Conservation (phyloP, 2,329 filamentous ascomycete species). For the Talaromyces rugulosus region DNA sequence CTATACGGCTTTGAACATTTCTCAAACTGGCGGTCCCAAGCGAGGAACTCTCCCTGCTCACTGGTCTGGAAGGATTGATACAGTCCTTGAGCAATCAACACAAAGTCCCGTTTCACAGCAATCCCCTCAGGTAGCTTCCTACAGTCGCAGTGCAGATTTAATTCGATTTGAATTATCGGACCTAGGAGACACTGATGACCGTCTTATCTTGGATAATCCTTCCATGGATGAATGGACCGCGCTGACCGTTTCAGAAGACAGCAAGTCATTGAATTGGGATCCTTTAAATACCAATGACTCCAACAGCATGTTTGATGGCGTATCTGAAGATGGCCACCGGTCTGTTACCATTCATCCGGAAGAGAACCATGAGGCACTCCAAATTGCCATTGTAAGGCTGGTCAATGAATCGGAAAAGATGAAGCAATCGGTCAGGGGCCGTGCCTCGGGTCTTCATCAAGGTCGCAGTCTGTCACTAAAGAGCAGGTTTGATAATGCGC, state of each 20-base stretch:
- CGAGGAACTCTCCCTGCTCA: constrained; percentile 22
- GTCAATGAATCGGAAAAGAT: constrained; percentile 80
- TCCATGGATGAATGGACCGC: constrained; percentile 81
- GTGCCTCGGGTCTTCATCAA: constrained; percentile 7
- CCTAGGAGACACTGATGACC: constrained; percentile 32
- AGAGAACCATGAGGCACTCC: constrained; percentile 75
- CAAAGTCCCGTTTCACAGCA: constrained; percentile 18
- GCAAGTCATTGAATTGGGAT: constrained; percentile 67
- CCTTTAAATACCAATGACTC: constrained; percentile 55
- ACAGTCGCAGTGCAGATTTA: constrained; percentile 31
- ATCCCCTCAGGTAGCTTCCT: constrained; percentile 24
- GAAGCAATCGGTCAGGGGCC: constrained; percentile 42
- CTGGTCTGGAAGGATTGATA: constrained; percentile 27
- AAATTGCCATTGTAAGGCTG: constrained; percentile 74
- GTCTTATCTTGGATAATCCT: constrained; percentile 65
- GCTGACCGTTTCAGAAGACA: constrained; percentile 71
- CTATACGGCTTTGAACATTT: constrained; percentile 20
- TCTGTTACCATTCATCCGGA: constrained; percentile 55
- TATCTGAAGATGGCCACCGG: constrained; percentile 42
- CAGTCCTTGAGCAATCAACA: constrained; percentile 20
- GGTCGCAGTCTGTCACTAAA: constrained; percentile 24
- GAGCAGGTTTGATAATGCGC: constrained; percentile 58
- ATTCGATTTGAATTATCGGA: constrained; percentile 40
- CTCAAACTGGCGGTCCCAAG: constrained; percentile 5
- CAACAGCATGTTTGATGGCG: constrained; percentile 55